Evolutionary conservation across 2,329 filamentous ascomycete species (phyloP).

Genomic region (Cadophora sp.): DNA sequence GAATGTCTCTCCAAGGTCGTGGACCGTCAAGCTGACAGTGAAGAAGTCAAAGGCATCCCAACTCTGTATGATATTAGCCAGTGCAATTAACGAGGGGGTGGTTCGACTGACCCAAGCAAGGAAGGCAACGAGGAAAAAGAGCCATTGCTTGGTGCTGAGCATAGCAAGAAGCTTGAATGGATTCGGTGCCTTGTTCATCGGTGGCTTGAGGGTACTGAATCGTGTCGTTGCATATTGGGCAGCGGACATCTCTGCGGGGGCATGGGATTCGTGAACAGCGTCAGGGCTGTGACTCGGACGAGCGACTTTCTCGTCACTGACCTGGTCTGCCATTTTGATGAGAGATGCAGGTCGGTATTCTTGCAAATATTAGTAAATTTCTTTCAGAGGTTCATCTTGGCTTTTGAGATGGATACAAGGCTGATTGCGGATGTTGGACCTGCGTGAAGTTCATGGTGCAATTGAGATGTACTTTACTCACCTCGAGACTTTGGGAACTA

Average conservation of each 20-base stretch:
- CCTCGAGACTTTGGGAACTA: background rate
- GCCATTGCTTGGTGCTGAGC: conserved; percentile 71
- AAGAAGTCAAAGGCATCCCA: conserved; percentile 88
- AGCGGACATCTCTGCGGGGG: conserved; percentile 35
- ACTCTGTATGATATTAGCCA: conserved; percentile 48
- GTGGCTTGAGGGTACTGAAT: conserved; percentile 62
- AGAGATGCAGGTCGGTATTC: background rate
- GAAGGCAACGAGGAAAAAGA: conserved; percentile 78
- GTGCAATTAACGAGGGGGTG: background rate
- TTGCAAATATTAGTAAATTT: background rate
- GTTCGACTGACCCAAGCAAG: conserved; percentile 62
- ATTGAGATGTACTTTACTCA: background rate
- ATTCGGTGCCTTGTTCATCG: conserved; percentile 69
- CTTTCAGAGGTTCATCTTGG: background rate
- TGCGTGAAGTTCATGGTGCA: background rate
- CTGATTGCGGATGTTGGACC: background rate
- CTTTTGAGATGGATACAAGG: background rate
- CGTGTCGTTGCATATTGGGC: conserved; percentile 57
- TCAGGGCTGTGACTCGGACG: conserved; percentile 9
- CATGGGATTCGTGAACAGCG: conserved; percentile 33
- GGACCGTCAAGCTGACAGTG: conserved; percentile 78
- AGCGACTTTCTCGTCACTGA: conserved; percentile 21
- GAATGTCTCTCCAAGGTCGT: conserved; percentile 69
- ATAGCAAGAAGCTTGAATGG: conserved; percentile 72
- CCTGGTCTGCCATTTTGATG: conserved; percentile 23